phyloP scores from a whole-genome alignment of 75 land plant species.

The Cupressus sempervirens region DNA sequence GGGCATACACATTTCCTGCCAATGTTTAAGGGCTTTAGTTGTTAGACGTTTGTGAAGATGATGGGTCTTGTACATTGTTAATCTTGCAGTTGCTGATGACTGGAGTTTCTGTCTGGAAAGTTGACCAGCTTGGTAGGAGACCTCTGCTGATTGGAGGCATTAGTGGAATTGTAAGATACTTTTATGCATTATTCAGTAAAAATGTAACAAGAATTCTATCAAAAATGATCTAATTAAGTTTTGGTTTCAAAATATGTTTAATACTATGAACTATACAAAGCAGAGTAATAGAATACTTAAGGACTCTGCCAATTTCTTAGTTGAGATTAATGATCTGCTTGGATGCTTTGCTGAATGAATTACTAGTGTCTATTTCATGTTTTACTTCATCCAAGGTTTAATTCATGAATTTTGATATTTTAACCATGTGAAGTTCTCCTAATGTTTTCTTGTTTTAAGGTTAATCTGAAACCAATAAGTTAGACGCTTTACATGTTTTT shows the following conservation, averaged over 20 bases:
- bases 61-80: neutral
- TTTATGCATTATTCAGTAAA: neutral
- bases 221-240: neutral
- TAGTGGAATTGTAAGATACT: constrained; percentile 61
- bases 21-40: neutral
- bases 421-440: neutral
- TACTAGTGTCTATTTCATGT: neutral
- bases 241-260: neutral
- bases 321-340: neutral
- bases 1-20: neutral
- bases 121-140: constrained; percentile 89
- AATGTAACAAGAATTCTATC: neutral
- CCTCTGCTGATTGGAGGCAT: constrained; percentile 90
- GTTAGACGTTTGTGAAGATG: neutral
- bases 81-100: constrained; percentile 84
- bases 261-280: neutral
- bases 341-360: neutral
- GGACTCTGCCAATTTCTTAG: neutral
- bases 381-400: neutral
- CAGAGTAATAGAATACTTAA: neutral
- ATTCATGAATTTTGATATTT: neutral
- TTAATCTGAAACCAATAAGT: neutral
- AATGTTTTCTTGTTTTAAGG: neutral
- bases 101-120: constrained; percentile 80
- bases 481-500: constrained; percentile 8